These are phyloP conservation scores for Bacidia gigantensis DNA, from an alignment of 495 filamentous ascomycete species.

Conservation along the genomic window DNA sequence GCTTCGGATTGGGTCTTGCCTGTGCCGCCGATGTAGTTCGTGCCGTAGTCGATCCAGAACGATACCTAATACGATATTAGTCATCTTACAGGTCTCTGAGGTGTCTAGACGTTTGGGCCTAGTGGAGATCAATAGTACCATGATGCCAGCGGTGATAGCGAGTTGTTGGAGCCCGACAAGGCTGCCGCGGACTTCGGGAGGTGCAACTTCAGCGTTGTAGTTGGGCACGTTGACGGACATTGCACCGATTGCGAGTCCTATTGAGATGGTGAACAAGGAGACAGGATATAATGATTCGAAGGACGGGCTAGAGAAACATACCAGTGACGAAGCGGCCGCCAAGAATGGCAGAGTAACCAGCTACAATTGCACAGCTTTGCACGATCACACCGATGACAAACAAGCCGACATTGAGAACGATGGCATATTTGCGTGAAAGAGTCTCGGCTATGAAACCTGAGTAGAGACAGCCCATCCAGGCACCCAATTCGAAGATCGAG, in stretches of 20 bases:
- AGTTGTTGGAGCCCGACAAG: constrained; percentile 69
- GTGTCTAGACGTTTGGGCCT: no score
- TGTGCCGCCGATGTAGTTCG: constrained; percentile 66
- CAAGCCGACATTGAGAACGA: constrained; percentile 55
- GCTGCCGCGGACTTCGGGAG: constrained; percentile 51
- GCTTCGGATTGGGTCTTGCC: constrained; percentile 46
- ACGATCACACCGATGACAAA: constrained; percentile 69
- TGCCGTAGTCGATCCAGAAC: constrained; percentile 57
- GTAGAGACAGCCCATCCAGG: constrained; percentile 65
- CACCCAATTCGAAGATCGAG: constrained; percentile 68
- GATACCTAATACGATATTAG: no score
- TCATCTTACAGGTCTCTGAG: no score
- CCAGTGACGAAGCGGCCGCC: constrained; percentile 63
- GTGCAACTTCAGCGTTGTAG: constrained; percentile 56
- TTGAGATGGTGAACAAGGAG: constrained; percentile 8
- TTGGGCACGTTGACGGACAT: constrained; percentile 41
- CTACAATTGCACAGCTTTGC: constrained; percentile 48
- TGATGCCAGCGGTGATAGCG: constrained; percentile 71
- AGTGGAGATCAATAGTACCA: no score
- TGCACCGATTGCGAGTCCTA: constrained; percentile 35
- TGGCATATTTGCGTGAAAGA: constrained; percentile 58
- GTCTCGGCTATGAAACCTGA: constrained; percentile 65
- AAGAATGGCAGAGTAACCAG: constrained; percentile 43
- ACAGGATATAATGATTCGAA: background rate
- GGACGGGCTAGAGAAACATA: constrained; percentile 8